phyloP scores from a whole-genome alignment of 805 yeast species.

The Maudiozyma bulderi region DNA sequence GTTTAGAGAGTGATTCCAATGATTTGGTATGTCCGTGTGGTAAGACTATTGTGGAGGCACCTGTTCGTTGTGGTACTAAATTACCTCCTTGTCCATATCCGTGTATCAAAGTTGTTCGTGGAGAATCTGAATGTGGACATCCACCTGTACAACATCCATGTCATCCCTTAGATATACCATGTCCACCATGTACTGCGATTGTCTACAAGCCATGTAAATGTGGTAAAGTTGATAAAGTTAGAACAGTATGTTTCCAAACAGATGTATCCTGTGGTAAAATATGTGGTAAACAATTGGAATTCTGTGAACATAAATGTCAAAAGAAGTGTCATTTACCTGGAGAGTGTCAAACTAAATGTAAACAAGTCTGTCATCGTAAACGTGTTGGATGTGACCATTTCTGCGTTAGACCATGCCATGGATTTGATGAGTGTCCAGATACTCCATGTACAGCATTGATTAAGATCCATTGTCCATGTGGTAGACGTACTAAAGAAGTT shows the following conservation, averaged over 20 bases:
- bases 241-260: conserved; percentile 60
- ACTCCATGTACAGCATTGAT: conserved; percentile 45
- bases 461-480: conserved; percentile 53
- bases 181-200: conserved; percentile 69
- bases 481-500: conserved; percentile 37
- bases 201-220: conserved; percentile 54
- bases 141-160: conserved; percentile 60
- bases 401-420: conserved; percentile 60
- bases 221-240: conserved; percentile 40
- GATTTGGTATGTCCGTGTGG: conserved; percentile 80
- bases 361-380: conserved; percentile 44
- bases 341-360: conserved; percentile 53
- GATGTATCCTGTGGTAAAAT: conserved; percentile 58
- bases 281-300: conserved; percentile 43
- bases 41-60: conserved; percentile 64
- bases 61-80: conserved; percentile 73
- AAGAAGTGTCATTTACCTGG: conserved; percentile 49
- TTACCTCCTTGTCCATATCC: conserved; percentile 57
- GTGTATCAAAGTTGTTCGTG: conserved; percentile 41
- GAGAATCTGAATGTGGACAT: conserved; percentile 56
- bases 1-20: conserved; percentile 70
- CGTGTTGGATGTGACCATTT: conserved; percentile 56
- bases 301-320: conserved; percentile 45
- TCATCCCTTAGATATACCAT: conserved; percentile 51
- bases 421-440: conserved; percentile 44